Conservation (phyloP, 805 yeast genomes). For the Pichia kluyveri region DNA sequence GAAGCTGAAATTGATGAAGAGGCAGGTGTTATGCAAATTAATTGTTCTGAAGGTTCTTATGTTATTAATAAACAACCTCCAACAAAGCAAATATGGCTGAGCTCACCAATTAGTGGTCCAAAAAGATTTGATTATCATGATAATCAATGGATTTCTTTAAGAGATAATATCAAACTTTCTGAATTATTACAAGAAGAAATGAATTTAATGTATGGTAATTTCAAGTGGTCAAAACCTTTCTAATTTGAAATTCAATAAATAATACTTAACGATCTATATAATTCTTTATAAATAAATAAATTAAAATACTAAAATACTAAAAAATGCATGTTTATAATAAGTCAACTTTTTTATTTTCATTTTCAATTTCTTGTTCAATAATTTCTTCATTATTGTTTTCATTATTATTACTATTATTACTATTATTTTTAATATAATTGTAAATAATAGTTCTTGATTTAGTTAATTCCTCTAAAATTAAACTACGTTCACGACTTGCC, state of each 20-base stretch:
- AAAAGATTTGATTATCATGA: constrained; percentile 69
- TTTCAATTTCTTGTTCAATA: too few species aligned
- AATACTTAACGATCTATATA: too few species aligned
- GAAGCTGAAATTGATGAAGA: constrained; percentile 68
- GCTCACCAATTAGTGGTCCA: constrained; percentile 92
- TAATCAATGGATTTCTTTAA: constrained; percentile 69
- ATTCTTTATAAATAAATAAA: too few species aligned
- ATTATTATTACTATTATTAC: neutral
- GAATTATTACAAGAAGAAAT: constrained; percentile 46
- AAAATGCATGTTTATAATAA: too few species aligned
- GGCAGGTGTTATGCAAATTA: constrained; percentile 74
- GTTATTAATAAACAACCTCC: constrained; percentile 97
- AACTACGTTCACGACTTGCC: constrained; percentile 11
- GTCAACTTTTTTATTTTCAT: too few species aligned
- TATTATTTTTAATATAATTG: constrained; percentile 2
- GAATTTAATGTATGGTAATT: constrained; percentile 18
- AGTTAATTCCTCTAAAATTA: constrained; percentile 8
- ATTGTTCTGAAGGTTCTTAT: constrained; percentile 70
- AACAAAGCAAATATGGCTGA: constrained; percentile 91
- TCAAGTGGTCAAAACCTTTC: constrained; percentile 13
- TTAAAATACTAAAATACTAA: too few species aligned
- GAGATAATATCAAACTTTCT: constrained; percentile 47
- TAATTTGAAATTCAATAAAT: neutral
- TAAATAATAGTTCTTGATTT: constrained; percentile 9
- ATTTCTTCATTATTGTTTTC: too few species aligned